These are phyloP conservation scores for Mycena latifolia DNA, from an alignment of 768 basidiomycete genomes.

Conservation along the genomic window DNA sequence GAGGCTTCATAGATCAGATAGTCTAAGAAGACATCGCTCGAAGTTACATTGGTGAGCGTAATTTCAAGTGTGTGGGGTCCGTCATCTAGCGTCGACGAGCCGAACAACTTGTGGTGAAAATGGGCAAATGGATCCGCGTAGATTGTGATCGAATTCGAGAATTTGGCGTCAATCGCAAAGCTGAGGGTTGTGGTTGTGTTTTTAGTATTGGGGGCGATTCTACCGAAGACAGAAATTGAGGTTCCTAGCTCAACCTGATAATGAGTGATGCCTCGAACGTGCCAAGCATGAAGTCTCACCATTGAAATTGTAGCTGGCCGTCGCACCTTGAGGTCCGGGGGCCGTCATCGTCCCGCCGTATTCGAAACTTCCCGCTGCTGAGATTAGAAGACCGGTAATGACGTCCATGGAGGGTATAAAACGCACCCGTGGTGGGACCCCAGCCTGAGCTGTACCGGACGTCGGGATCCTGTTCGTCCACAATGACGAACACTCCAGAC, in stretches of 20 bases:
- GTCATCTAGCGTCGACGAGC: neutral
- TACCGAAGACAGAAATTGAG: conserved; percentile 5
- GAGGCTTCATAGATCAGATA: conserved; percentile 20
- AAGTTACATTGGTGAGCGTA: neutral
- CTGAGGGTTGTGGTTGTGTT: neutral
- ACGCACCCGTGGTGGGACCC: neutral
- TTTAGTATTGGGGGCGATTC: neutral
- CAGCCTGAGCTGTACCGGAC: neutral
- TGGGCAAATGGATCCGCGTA: neutral
- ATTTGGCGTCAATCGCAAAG: neutral
- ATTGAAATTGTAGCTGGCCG: neutral
- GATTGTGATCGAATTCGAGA: neutral
- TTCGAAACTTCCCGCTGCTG: neutral
- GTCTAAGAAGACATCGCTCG: neutral
- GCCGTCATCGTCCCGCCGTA: neutral
- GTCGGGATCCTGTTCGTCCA: conserved; percentile 14
- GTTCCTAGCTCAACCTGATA: neutral
- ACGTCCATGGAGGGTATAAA: neutral
- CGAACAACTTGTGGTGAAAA: neutral
- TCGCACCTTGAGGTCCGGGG: neutral
- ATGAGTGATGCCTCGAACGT: too few species aligned
- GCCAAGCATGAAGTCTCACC: neutral
- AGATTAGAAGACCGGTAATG: neutral
- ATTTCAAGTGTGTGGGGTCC: conserved; percentile 3
- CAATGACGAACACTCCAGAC: conserved; percentile 14